phyloP scores from a whole-genome alignment of 768 basidiomycete genomes.

The Leccinum aurantiacum region DNA sequence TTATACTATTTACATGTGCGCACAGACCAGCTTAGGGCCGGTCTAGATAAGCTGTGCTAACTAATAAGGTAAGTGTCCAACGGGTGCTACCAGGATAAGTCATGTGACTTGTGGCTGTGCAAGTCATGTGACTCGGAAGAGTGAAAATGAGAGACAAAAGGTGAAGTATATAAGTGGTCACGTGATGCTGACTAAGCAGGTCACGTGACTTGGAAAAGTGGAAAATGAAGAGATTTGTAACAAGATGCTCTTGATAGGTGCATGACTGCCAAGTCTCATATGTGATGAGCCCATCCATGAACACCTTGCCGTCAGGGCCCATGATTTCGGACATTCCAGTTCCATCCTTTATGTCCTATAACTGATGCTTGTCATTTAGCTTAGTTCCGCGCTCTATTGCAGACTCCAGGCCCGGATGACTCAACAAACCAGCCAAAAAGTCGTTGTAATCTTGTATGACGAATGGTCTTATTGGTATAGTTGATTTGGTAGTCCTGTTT shows the following conservation, averaged over 20 bases:
- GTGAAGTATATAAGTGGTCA: too few species aligned
- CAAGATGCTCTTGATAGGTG: conserved; percentile 18
- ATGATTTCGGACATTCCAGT: background rate
- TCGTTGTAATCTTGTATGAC: background rate
- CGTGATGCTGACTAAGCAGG: too few species aligned
- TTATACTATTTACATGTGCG: too few species aligned
- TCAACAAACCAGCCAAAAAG: background rate
- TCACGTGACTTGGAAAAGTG: too few species aligned
- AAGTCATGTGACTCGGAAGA: too few species aligned
- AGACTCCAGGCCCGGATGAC: background rate
- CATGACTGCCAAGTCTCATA: conserved; percentile 25
- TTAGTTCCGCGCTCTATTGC: background rate
- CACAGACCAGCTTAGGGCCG: too few species aligned
- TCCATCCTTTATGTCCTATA: background rate
- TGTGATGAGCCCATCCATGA: background rate
- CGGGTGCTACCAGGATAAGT: too few species aligned
- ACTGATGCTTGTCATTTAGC: background rate
- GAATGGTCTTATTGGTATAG: background rate
- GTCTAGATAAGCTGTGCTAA: too few species aligned
- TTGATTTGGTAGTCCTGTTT: background rate
- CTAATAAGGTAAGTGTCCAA: too few species aligned
- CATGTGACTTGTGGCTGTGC: too few species aligned
- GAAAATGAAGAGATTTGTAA: too few species aligned
- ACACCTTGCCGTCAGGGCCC: background rate
- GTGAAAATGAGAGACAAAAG: too few species aligned